Conservation (phyloP, 768 basidiomycete species). For the Suillus sp. region DNA sequence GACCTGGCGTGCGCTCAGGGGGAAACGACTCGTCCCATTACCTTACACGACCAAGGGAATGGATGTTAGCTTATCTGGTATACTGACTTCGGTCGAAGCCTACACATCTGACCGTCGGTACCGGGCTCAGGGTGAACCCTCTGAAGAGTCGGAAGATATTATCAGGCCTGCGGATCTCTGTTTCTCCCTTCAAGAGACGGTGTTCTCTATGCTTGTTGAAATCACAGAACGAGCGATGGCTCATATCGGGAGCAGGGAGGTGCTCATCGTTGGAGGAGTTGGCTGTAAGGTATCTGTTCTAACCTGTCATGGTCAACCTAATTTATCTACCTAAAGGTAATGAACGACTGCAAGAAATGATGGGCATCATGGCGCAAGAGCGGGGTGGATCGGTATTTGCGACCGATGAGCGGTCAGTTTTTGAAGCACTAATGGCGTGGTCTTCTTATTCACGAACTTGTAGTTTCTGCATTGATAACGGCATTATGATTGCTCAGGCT, state of each 20-base stretch:
- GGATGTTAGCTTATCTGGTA: constrained; percentile 96
- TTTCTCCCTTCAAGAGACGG: constrained; percentile 95
- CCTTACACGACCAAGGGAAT: constrained; percentile 99
- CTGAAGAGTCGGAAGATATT: constrained; percentile 55
- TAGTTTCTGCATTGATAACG: constrained; percentile 99
- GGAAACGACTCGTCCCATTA: constrained; percentile 76
- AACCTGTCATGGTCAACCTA: not conserved
- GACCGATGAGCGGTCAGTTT: constrained; percentile 85
- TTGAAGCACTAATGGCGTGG: constrained; percentile 1
- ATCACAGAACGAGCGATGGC: constrained; percentile 99
- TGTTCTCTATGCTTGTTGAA: constrained; percentile 98
- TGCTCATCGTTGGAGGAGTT: constrained; percentile 98
- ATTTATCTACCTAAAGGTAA: constrained; percentile 60
- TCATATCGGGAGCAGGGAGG: constrained; percentile 94
- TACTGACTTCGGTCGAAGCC: constrained; percentile 84
- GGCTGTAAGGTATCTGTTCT: constrained; percentile 70
- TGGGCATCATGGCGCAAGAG: constrained; percentile 95
- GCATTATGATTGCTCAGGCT: constrained; percentile 99
- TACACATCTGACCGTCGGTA: constrained; percentile 88
- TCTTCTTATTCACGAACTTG: constrained; percentile 1
- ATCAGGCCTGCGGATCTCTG: constrained; percentile 97
- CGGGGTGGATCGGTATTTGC: constrained; percentile 89
- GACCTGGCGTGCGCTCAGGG: constrained; percentile 48
- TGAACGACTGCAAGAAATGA: constrained; percentile 94
- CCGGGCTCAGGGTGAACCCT: constrained; percentile 45